Evolutionary conservation across 108 stramenopile species (phyloP).

Genomic region (Pseudonitzschia pungens): DNA sequence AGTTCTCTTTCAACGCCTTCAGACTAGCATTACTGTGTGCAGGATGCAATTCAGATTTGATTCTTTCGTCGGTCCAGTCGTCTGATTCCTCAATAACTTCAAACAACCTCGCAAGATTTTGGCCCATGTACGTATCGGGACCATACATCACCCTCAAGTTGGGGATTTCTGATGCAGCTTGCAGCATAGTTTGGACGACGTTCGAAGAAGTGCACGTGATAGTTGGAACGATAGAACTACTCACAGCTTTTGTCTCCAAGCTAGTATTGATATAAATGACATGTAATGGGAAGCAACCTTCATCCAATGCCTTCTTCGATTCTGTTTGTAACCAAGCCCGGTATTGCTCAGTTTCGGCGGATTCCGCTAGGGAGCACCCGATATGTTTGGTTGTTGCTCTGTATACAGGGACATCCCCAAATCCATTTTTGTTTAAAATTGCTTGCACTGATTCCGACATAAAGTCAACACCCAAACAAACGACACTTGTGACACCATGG

Average conservation of each 20-base stretch:
- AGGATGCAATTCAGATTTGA: constrained; percentile 65
- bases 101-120: constrained; percentile 82
- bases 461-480: constrained; percentile 95
- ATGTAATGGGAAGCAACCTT: constrained; percentile 63
- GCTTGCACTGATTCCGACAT: constrained; percentile 90
- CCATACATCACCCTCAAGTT: constrained; percentile 84
- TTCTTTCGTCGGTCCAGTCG: constrained; percentile 71
- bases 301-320: constrained; percentile 28
- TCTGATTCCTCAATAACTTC: constrained; percentile 38
- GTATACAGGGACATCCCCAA: constrained; percentile 80
- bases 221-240: constrained; percentile 80
- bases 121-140: constrained; percentile 96
- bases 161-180: constrained; percentile 80
- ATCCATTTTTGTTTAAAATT: constrained; percentile 78
- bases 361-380: constrained; percentile 91
- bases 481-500: constrained; percentile 49
- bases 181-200: constrained; percentile 89
- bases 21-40: constrained; percentile 56
- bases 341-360: constrained; percentile 83
- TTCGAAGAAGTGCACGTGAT: constrained; percentile 94
- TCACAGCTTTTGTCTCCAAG: constrained; percentile 89
- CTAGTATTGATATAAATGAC: constrained; percentile 97
- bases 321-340: constrained; percentile 73
- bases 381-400: constrained; percentile 69
- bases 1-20: constrained; percentile 52